Evolutionary conservation across 2,329 filamentous ascomycete genomes (phyloP).

Genomic region (Raffaelea albimanens): DNA sequence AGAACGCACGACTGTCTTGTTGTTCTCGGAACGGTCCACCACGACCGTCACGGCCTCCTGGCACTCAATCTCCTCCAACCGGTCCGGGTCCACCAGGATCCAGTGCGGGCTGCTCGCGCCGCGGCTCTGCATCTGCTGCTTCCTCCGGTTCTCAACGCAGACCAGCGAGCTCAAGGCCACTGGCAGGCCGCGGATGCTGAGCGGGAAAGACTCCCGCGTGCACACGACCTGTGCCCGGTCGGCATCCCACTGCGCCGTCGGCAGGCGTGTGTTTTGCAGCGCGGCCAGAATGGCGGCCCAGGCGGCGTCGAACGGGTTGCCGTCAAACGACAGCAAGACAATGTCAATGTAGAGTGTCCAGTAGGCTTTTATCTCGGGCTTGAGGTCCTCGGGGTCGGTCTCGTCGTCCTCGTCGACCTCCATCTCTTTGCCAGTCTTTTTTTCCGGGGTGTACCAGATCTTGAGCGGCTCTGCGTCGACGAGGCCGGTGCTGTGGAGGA

Average conservation of each 20-base stretch:
- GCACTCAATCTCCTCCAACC: slow-evolving; percentile 78
- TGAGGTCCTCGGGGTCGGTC: slow-evolving; percentile 14
- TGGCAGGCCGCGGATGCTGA: slow-evolving; percentile 58
- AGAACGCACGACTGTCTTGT: slow-evolving; percentile 49
- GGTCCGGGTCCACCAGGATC: slow-evolving; percentile 82
- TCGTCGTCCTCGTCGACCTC: slow-evolving; percentile 13
- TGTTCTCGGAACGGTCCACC: slow-evolving; percentile 56
- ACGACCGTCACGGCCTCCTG: slow-evolving; percentile 75
- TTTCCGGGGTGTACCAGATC: slow-evolving; percentile 53
- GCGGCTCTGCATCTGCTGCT: slow-evolving; percentile 27
- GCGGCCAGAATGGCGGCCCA: slow-evolving; percentile 81
- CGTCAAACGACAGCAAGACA: slow-evolving; percentile 88
- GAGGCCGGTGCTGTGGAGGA: slow-evolving; percentile 63
- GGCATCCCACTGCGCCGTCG: slow-evolving; percentile 71
- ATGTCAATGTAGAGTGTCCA: slow-evolving; percentile 95
- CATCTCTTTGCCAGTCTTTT: slow-evolving; percentile 22
- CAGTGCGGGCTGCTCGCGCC: slow-evolving; percentile 42
- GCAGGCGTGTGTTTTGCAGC: slow-evolving; percentile 66
- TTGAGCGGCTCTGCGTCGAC: slow-evolving; percentile 59
- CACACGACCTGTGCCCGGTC: slow-evolving; percentile 76
- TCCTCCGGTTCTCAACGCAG: slow-evolving; percentile 48
- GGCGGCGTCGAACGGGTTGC: slow-evolving; percentile 83
- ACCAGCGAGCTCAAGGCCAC: slow-evolving; percentile 71
- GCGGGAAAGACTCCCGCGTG: slow-evolving; percentile 32
- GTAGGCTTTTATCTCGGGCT: slow-evolving; percentile 61